Conservation (phyloP, 169 alveolate species). For the Miamiensis avidus region DNA sequence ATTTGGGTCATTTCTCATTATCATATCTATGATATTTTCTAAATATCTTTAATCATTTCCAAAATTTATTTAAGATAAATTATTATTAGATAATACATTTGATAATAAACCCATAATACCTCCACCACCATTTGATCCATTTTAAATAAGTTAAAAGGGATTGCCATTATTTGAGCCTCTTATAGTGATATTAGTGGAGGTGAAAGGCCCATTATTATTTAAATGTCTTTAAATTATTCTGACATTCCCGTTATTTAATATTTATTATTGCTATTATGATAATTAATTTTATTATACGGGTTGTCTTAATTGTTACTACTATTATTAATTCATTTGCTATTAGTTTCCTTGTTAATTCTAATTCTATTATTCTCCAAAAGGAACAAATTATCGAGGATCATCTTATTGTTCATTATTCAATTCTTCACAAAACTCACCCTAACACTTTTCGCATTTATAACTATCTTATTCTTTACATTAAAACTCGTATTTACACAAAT, state of each 20-base stretch:
- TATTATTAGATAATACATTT: neutral
- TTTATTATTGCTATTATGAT: no score
- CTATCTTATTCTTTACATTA: slow-evolving; percentile 15
- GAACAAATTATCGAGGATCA: slow-evolving; percentile 66
- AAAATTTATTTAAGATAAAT: neutral
- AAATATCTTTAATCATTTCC: slow-evolving; percentile 45
- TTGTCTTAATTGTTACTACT: slow-evolving; percentile 18
- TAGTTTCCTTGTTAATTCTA: slow-evolving; percentile 33
- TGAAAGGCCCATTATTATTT: neutral
- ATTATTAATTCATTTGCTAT: slow-evolving; percentile 28
- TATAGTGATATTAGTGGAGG: neutral
- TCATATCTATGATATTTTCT: slow-evolving; percentile 54
- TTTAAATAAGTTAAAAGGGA: neutral
- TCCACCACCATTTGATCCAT: neutral
- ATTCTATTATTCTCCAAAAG: slow-evolving; percentile 45
- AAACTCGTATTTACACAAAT: slow-evolving; percentile 53
- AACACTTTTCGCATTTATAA: slow-evolving; percentile 49
- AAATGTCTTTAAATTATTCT: no score
- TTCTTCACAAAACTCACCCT: slow-evolving; percentile 63
- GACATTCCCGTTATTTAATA: no score
- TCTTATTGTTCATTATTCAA: slow-evolving; percentile 23
- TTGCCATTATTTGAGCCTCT: neutral
- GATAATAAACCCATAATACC: neutral
- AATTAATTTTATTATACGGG: no score
- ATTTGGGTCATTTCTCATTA: slow-evolving; percentile 73